Base-by-base conservation (phyloP, 2,329 filamentous ascomycete species). In the Rhynchosporium graminicola region DNA sequence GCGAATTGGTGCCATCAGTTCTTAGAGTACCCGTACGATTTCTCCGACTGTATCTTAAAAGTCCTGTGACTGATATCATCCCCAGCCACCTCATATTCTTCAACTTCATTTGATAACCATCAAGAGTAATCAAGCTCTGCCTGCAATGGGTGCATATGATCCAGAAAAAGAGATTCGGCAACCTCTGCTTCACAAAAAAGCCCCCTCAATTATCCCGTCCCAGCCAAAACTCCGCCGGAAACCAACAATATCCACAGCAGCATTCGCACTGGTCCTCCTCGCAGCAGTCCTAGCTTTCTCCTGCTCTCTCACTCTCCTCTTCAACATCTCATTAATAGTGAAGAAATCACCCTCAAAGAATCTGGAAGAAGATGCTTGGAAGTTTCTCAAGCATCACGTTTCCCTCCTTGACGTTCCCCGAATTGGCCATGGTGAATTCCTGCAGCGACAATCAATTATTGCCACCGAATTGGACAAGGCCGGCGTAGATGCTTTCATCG, bases 401-500 rank as follows among this genome's bases (percentile, higher is more conserved):
- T 48, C 62, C 3, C 64, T 70, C 26, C 57, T 70, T 4, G 64
- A 70, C 31, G 68, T 70, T 1, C 62, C 67, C 2, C 38, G 52
- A 6, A 71, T 71, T 20, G 52, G 59, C 13, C 63, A 63, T 29
- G 36, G 65, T 3, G 69, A 71, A 29, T 71, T 68, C 36, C 62
- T 71, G 2, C 10, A 59, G 6, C 66, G 69, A 3, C 69, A 71
- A 51, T 42, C 55, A 2, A 64, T 26, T 1, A 59, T 72, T 10
- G 68, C 69, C 5, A 38, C 60, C 6, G 68, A 60, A 8, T 63
- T 72, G 20, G 61, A 62, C 0, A 42, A 62, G 45, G 69, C 65
- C 1, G 68, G 65, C 26, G 64, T 81, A 1, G 84, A 87, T 71
- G 85, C 82, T 0, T 88, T 87, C 65, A 77, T 86, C 2, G 76